Base-by-base conservation (phyloP, 495 filamentous ascomycete genomes). In the Rusavskia elegans region DNA sequence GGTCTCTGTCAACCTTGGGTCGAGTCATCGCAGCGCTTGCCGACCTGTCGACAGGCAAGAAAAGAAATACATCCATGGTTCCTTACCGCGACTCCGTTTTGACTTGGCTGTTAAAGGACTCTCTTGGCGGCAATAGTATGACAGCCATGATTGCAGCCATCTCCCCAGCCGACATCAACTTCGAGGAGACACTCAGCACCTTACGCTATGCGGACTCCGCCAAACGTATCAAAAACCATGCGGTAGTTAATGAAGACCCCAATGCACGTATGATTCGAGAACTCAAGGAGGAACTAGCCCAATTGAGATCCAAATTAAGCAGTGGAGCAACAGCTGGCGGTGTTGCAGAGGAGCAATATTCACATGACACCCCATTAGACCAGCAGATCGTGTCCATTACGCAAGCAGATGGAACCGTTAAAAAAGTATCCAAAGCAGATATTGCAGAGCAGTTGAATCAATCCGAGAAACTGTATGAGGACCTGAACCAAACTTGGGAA, bases 81-180 rank as follows among this genome's bases (percentile, higher is more conserved):
- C 93, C 93, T 2, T 99, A 99, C 65, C 85, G 93, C 78, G 93
- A 99, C 70, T 93, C 87, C 54, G 79, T 97, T 44, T 69, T 99
- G 54, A 99, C 93, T 14, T 99, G 93, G 93, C 69, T 99, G 27
- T 68, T 99, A 55, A 97, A 99, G 59, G 93, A 99, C 64, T 97
- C 92, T 2, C 72, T 99, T 10, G 93, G 93, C 62, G 93, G 93
- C 53, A 99, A 99, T 69, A 97, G 92, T 61, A 90, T 98, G 84
- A 98, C 92, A 19, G 93, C 92, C 45, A 98, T 98, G 92, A 98
- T 98, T 69, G 92, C 92, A 45, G 92, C 92, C 37, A 97, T 98
- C 61, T 95, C 89, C 50, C 92, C 92, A 5, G 92, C 92, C 50
- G 92, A 99, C 68, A 97, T 99, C 72, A 99, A 99, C 67, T 99